These are phyloP conservation scores for Ophiobolus disseminans DNA, from an alignment of 2,329 filamentous ascomycete genomes.

Conservation along the genomic window DNA sequence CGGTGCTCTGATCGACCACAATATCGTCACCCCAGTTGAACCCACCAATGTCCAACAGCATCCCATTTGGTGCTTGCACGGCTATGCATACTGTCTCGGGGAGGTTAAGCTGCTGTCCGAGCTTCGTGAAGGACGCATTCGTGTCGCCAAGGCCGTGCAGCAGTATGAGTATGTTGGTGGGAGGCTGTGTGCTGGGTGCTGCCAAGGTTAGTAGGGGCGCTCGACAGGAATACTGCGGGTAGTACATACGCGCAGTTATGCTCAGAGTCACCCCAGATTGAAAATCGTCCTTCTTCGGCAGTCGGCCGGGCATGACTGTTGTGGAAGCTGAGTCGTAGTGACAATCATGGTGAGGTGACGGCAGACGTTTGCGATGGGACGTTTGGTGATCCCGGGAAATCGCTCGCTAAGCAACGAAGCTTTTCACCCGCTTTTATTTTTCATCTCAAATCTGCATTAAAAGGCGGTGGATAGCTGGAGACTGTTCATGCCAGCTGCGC, in stretches of 20 bases:
- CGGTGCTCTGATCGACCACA: slow-evolving; percentile 60
- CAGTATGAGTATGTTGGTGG: slow-evolving; percentile 78
- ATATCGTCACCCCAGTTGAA: slow-evolving; percentile 70
- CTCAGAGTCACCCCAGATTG: slow-evolving; percentile 49
- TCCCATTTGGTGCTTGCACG: slow-evolving; percentile 71
- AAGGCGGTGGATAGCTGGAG: not conserved
- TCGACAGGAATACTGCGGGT: not conserved
- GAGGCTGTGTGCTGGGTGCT: slow-evolving; percentile 59
- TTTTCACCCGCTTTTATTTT: no score
- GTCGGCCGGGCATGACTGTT: slow-evolving; percentile 50
- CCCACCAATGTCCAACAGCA: slow-evolving; percentile 73
- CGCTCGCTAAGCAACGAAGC: slow-evolving; percentile 26
- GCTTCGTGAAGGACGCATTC: slow-evolving; percentile 70
- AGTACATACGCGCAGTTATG: slow-evolving; percentile 54
- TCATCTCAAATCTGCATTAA: not conserved
- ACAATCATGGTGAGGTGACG: slow-evolving; percentile 18
- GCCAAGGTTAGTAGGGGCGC: slow-evolving; percentile 29
- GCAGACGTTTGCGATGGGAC: slow-evolving; percentile 19
- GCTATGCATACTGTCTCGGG: slow-evolving; percentile 80
- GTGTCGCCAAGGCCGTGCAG: slow-evolving; percentile 86
- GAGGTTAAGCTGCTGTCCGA: slow-evolving; percentile 72
- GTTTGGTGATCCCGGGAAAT: slow-evolving; percentile 22
- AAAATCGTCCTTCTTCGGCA: slow-evolving; percentile 55
- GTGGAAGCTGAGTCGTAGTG: slow-evolving; percentile 14
- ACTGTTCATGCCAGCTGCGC: not conserved